phyloP scores from a whole-genome alignment of 2,329 filamentous ascomycete genomes.

The Nannizzia gypsea region DNA sequence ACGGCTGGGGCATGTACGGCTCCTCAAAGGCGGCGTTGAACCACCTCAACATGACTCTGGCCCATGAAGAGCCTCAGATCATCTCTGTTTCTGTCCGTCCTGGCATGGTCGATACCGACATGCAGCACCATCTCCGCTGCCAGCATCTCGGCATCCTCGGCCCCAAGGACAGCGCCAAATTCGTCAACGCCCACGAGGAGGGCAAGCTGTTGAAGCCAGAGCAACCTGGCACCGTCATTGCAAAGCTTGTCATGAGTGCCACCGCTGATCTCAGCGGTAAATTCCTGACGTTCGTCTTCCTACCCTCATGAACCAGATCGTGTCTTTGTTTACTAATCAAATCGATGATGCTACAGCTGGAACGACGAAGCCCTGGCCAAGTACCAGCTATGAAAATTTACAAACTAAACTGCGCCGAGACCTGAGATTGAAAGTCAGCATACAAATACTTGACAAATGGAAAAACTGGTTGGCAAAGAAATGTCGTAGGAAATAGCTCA shows the following conservation, averaged over 20 bases:
- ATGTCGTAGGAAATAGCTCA: slow-evolving; percentile 31
- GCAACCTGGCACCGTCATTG: slow-evolving; percentile 76
- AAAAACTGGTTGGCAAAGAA: not conserved
- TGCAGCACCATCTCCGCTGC: slow-evolving; percentile 74
- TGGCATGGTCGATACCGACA: slow-evolving; percentile 75
- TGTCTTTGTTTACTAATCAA: slow-evolving; percentile 16
- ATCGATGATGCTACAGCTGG: slow-evolving; percentile 28
- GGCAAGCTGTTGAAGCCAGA: slow-evolving; percentile 69
- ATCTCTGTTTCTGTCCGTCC: slow-evolving; percentile 62
- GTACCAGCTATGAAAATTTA: slow-evolving; percentile 30
- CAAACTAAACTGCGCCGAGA: not conserved
- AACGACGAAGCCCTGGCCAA: slow-evolving; percentile 32
- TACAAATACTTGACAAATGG: not conserved
- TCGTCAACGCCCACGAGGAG: slow-evolving; percentile 55
- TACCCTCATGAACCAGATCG: not conserved
- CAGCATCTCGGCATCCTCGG: slow-evolving; percentile 41
- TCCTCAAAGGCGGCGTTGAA: slow-evolving; percentile 75
- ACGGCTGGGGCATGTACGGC: slow-evolving; percentile 69
- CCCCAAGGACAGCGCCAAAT: slow-evolving; percentile 48
- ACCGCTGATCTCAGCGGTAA: slow-evolving; percentile 59
- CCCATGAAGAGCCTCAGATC: slow-evolving; percentile 64
- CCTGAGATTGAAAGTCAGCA: not conserved
- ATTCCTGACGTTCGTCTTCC: slow-evolving; percentile 42
- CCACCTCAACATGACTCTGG: slow-evolving; percentile 61
- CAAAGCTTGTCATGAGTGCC: slow-evolving; percentile 57